These are phyloP conservation scores for Postia placenta DNA, from an alignment of 768 basidiomycete genomes.

Conservation along the genomic window DNA sequence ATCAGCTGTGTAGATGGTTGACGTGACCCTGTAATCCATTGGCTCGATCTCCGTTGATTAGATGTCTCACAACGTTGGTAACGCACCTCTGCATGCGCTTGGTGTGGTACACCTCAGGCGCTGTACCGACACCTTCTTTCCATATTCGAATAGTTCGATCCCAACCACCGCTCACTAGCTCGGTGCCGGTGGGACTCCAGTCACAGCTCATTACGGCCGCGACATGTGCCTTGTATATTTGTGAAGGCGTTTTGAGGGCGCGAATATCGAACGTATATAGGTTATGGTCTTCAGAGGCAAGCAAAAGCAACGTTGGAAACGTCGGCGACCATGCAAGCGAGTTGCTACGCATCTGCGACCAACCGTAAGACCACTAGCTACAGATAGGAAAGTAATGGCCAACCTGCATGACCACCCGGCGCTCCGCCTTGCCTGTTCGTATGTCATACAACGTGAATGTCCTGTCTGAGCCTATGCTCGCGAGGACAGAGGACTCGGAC, in stretches of 20 bases:
- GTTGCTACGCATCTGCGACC: constrained; percentile 74
- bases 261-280: constrained; percentile 97
- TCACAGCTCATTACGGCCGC: constrained; percentile 96
- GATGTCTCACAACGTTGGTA: neutral
- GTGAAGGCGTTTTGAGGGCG: constrained; percentile 71
- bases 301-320: constrained; percentile 82
- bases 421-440: constrained; percentile 92
- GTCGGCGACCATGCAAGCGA: constrained; percentile 94
- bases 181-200: constrained; percentile 94
- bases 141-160: constrained; percentile 93
- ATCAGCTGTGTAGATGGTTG: constrained; percentile 83
- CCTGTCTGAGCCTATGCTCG: constrained; percentile 89
- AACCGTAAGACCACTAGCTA: neutral
- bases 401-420: constrained; percentile 86
- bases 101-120: constrained; percentile 91
- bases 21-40: constrained; percentile 60
- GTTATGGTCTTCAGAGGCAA: constrained; percentile 99
- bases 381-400: constrained; percentile 8
- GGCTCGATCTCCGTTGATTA: neutral
- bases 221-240: constrained; percentile 97
- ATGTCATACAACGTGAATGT: constrained; percentile 97
- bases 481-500: constrained; percentile 91
- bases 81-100: constrained; percentile 95
- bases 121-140: constrained; percentile 78
- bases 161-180: constrained; percentile 96